Base-by-base conservation (phyloP, 1,139 yeast genomes). In the Pneumocystis oryctolagi region DNA sequence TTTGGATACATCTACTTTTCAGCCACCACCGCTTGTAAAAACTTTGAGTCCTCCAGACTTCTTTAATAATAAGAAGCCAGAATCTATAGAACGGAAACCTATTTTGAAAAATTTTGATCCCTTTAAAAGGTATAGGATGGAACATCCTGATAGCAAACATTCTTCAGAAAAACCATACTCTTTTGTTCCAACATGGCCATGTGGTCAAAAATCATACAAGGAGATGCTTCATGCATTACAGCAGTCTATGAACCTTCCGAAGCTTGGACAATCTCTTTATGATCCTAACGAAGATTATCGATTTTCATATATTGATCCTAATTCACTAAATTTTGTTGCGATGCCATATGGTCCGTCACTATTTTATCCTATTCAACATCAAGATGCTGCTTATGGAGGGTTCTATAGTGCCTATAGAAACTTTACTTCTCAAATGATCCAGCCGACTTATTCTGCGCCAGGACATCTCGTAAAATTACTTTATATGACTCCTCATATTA, bases 131-230 rank as follows among this genome's bases (percentile, higher is more conserved):
- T 63, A 40, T 58, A 18, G 42, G 37, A 20, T 47, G 39, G 60
- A 61, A 53, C 59, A 63, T 58, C 64, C 63, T 32, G 63, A 63
- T 3, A 57, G 60, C 14, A 25, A 42, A 14, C 39, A 60, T 8
- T 62, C 60, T 8, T 60, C 62, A n/a, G 66, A 64, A 59, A 61
- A 61, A 32, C 64, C 66, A 8, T 59, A 58, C 25, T 58, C 58
- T 31, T 61, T 61, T 30, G 60, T 62, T 32, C 66, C 66, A 16
- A 58, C 66, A 6, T 64, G 66, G 66, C 62, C 62, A 14, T 40
- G 60, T 12, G 64, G 61, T 9, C 59, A 42, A 32, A 56, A 61
- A 20, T 56, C 63, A n/a, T 59, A 40, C 16, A 60, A 59, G 14
- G 55, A 47, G 25, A 47, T 47, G 55, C 55, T 47, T 12, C 55